A percentile compares a stretch with the other conserved stretches of the same genome.
Conservation (phyloP, 305 asterid species). For the Fraxinus platypoda region DNA sequence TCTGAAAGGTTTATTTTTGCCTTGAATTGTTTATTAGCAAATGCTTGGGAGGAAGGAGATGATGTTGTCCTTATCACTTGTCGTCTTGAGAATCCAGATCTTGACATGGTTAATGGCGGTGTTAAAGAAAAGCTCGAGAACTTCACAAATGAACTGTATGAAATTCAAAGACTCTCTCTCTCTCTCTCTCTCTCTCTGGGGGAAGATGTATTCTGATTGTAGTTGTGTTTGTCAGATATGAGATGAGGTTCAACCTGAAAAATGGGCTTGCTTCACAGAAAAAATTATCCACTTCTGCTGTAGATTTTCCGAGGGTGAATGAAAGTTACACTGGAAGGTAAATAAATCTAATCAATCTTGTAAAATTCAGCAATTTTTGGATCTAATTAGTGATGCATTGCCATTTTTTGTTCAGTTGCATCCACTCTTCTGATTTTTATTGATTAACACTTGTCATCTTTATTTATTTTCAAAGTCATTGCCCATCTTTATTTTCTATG, state of each 20-base stretch:
- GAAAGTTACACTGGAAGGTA: constrained; percentile 93
- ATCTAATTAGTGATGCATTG: background rate
- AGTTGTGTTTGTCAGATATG: constrained; percentile 55
- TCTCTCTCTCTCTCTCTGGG: background rate
- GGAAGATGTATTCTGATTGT: constrained; percentile 3
- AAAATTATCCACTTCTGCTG: constrained; percentile 69
- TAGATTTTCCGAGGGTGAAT: constrained; percentile 92
- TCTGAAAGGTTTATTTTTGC: background rate
- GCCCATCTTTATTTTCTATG: background rate
- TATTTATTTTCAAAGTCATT: background rate
- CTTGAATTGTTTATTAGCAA: constrained; percentile 47
- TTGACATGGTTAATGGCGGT: constrained; percentile 66
- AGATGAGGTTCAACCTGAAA: constrained; percentile 94
- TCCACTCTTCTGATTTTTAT: background rate
- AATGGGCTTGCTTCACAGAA: constrained; percentile 82
- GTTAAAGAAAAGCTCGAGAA: constrained; percentile 59
- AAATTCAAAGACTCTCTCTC: constrained; percentile 2
- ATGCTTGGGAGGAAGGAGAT: constrained; percentile 99
- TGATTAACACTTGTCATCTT: background rate
- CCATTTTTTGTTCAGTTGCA: background rate
- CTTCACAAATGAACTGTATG: constrained; percentile 80
- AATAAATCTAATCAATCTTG: constrained; percentile 5
- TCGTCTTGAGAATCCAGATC: constrained; percentile 70
- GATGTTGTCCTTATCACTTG: constrained; percentile 88
- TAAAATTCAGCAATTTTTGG: background rate